phyloP scores from a whole-genome alignment of 139 green algal species.

The Tetraselmis chui region DNA sequence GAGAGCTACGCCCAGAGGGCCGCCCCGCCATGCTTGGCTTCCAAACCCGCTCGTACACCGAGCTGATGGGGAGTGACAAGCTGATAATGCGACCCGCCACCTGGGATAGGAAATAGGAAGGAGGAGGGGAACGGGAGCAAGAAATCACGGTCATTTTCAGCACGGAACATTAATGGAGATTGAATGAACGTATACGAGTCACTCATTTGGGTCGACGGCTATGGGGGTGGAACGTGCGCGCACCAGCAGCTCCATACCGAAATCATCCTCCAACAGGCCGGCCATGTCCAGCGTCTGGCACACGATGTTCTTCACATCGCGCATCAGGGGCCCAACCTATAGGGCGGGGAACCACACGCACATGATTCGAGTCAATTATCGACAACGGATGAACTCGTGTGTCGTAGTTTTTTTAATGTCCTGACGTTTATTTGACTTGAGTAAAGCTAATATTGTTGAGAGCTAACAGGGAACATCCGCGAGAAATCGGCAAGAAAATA shows the following conservation, averaged over 20 bases:
- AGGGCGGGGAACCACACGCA: not conserved
- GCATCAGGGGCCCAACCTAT: slow-evolving; percentile 40
- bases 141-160: not conserved
- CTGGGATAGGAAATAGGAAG: not conserved
- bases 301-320: slow-evolving; percentile 62
- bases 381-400: too few relatives aligned
- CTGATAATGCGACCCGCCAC: slow-evolving; percentile 34
- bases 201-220: too few relatives aligned
- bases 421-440: too few relatives aligned
- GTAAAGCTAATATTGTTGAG: too few relatives aligned
- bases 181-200: too few relatives aligned
- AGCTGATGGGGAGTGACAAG: slow-evolving; percentile 38
- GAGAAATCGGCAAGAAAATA: too few relatives aligned
- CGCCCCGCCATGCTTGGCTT: not conserved
- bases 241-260: slow-evolving; percentile 66
- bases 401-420: too few relatives aligned
- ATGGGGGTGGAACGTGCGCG: too few relatives aligned
- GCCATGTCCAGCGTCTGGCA: slow-evolving; percentile 51
- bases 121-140: not conserved
- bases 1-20: not conserved
- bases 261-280: slow-evolving; percentile 59
- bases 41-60: slow-evolving; percentile 49
- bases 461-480: too few relatives aligned
- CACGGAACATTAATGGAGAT: too few relatives aligned
- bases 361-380: not conserved